phyloP scores from a whole-genome alignment of 768 basidiomycete species.

The Rhodotorula kratochvilovae region DNA sequence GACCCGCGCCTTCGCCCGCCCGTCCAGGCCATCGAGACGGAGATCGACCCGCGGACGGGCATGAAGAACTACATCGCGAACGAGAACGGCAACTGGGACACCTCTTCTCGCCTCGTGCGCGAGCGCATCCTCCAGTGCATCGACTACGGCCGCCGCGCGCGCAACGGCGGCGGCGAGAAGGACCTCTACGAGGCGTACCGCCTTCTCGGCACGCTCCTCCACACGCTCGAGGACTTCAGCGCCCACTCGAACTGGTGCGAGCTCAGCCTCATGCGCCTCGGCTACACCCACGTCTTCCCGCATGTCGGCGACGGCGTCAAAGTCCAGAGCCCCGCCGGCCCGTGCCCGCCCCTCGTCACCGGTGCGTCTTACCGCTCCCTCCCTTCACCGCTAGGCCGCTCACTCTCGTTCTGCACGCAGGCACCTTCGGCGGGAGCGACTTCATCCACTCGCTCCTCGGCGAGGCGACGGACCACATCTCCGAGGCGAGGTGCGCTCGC shows the following conservation, averaged over 20 bases:
- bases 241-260: constrained; percentile 78
- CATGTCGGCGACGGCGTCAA: constrained; percentile 79
- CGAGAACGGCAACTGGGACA: constrained; percentile 74
- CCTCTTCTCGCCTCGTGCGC: constrained; percentile 71
- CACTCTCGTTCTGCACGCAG: neutral
- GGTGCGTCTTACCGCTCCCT: constrained; percentile 57
- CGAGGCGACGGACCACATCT: constrained; percentile 56
- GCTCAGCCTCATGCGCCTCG: constrained; percentile 67
- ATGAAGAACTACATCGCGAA: constrained; percentile 96
- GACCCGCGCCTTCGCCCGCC: constrained; percentile 73
- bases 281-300: constrained; percentile 69
- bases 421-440: constrained; percentile 51
- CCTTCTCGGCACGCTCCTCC: constrained; percentile 48
- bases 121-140: constrained; percentile 73
- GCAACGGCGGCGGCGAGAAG: constrained; percentile 50
- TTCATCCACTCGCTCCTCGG: constrained; percentile 43
- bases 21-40: constrained; percentile 75
- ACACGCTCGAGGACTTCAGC: constrained; percentile 66
- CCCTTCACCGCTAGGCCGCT: neutral
- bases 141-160: constrained; percentile 65
- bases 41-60: constrained; percentile 75
- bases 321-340: constrained; percentile 68
- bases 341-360: constrained; percentile 68
- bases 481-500: constrained; percentile 52
- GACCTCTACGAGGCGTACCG: constrained; percentile 60